These are phyloP conservation scores for Eremothecium cymbalariae DNA, from an alignment of 1,139 yeast genomes.

Conservation along the genomic window DNA sequence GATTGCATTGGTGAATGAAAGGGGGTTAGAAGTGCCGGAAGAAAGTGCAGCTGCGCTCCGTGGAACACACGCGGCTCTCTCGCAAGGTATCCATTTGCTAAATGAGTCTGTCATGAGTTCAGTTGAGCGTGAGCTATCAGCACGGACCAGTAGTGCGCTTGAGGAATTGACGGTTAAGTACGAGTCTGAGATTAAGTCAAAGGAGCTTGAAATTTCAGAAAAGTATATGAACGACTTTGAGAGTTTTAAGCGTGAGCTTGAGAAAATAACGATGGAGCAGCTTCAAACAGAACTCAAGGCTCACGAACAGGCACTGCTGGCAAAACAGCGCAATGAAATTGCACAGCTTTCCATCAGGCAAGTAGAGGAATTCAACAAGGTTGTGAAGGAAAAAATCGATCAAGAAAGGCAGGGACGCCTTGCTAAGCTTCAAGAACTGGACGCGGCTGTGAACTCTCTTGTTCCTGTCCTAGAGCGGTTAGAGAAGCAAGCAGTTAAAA, in stretches of 20 bases:
- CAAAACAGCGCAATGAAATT: conserved; percentile 73
- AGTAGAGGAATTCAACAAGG: conserved; percentile 60
- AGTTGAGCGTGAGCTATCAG: conserved; percentile 15
- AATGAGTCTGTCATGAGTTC: conserved; percentile 15
- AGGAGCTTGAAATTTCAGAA: conserved; percentile 33
- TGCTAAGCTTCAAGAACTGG: conserved; percentile 55
- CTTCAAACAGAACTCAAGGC: conserved; percentile 61
- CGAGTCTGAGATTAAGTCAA: conserved; percentile 28
- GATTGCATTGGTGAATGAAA: conserved; percentile 43
- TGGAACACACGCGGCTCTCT: conserved; percentile 26
- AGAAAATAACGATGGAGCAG: conserved; percentile 52
- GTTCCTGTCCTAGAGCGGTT: conserved; percentile 21
- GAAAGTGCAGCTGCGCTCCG: conserved; percentile 26
- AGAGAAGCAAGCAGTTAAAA: conserved; percentile 21
- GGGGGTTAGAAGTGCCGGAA: conserved; percentile 28
- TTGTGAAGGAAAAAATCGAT: conserved; percentile 59
- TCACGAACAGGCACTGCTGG: conserved; percentile 56
- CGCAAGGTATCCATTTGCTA: conserved; percentile 15
- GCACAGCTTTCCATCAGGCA: conserved; percentile 63
- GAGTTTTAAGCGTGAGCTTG: conserved; percentile 55
- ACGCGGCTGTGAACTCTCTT: conserved; percentile 44
- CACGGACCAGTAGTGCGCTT: conserved; percentile 24
- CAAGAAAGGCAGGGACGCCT: conserved; percentile 77
- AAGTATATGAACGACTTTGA: conserved; percentile 53
- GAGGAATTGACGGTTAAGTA: conserved; percentile 16